Percentiles rank a stretch among this genome's conserved stretches.
Evolutionary conservation across 345 rosid genomes (phyloP).

Genomic region (Microcos paniculata): DNA sequence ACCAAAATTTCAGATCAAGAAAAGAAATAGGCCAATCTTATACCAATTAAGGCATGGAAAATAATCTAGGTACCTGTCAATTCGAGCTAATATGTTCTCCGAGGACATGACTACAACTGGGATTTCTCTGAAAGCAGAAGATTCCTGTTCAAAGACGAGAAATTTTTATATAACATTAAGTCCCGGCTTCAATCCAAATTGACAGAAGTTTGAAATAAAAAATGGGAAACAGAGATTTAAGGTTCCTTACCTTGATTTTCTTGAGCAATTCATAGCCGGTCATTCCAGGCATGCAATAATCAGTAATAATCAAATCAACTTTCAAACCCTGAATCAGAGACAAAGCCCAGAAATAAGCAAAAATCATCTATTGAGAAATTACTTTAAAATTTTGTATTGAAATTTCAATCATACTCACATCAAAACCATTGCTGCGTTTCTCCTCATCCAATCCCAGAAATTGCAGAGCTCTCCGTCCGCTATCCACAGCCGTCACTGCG

Average conservation of each 20-base stretch:
- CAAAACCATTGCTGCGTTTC: constrained; percentile 35
- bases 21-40: too few relatives aligned
- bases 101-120: constrained; percentile 98
- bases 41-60: not conserved
- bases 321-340: constrained; percentile 51
- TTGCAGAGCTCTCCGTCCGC: constrained; percentile 81
- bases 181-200: not conserved
- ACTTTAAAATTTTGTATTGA: not conserved
- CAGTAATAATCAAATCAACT: constrained; percentile 91
- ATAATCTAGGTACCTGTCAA: constrained; percentile 54
- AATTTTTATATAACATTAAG: not conserved
- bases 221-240: not conserved
- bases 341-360: not conserved
- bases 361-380: not conserved
- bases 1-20: not conserved
- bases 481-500: constrained; percentile 91
- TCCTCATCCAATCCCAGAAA: constrained; percentile 79
- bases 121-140: constrained; percentile 61
- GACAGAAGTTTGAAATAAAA: not conserved
- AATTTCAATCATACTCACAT: constrained; percentile 36
- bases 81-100: constrained; percentile 75
- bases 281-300: constrained; percentile 99
- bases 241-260: constrained; percentile 71
- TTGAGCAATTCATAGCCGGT: constrained; percentile 94
- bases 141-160: constrained; percentile 49